Conservation (phyloP, 2,329 filamentous ascomycete genomes). For the Trichoderma lentiforme region DNA sequence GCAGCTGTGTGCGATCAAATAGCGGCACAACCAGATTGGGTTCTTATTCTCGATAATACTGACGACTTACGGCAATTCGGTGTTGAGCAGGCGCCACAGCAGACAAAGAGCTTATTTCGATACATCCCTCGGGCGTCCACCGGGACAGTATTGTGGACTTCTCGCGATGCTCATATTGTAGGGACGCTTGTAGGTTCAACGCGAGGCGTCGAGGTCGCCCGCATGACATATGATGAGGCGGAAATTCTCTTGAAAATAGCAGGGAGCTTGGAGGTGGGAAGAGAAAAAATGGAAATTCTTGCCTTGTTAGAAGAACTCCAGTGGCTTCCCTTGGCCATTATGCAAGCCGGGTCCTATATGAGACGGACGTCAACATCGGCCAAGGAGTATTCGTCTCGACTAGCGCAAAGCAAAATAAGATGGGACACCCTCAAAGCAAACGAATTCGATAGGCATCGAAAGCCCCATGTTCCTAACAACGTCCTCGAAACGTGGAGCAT, state of each 20-base stretch:
- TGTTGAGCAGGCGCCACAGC: background rate
- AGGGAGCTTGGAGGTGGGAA: accelerated
- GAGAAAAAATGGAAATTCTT: background rate
- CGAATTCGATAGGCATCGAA: background rate
- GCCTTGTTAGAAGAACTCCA: background rate
- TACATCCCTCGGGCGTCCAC: background rate
- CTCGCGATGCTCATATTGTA: background rate
- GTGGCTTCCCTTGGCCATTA: background rate
- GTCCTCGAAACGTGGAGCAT: background rate
- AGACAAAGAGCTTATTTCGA: background rate
- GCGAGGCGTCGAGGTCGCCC: background rate
- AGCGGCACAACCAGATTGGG: background rate
- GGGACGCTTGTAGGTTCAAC: background rate
- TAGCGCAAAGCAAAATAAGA: background rate
- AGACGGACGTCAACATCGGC: background rate
- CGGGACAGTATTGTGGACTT: background rate
- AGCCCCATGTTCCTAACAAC: background rate
- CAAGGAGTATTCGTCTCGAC: background rate
- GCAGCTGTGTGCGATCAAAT: background rate
- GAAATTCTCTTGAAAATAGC: background rate
- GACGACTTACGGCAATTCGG: background rate
- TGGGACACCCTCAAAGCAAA: background rate
- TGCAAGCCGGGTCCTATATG: background rate
- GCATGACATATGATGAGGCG: background rate
- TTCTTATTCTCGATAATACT: background rate